Conservation (phyloP, 805 yeast species). For the Candida bentonensis region DNA sequence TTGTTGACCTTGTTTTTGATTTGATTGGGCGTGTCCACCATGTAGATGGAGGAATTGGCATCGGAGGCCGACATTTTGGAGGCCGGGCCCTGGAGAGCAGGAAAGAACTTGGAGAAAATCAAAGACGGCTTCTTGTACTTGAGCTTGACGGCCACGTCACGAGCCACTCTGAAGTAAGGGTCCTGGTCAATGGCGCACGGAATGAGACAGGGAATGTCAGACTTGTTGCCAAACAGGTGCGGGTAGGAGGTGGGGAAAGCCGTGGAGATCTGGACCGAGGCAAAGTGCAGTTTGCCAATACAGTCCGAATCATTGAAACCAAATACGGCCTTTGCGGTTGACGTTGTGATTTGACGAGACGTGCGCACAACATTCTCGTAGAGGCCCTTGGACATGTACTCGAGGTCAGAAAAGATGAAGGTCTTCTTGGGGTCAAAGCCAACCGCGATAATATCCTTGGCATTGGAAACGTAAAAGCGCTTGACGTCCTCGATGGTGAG, state of each 20-base stretch:
- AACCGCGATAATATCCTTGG: slow-evolving; percentile 83
- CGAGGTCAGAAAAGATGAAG: slow-evolving; percentile 83
- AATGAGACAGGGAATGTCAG: slow-evolving; percentile 88
- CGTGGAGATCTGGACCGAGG: slow-evolving; percentile 89
- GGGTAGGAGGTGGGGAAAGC: slow-evolving; percentile 96
- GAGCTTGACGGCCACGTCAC: slow-evolving; percentile 93
- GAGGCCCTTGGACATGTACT: slow-evolving; percentile 85
- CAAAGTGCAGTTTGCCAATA: slow-evolving; percentile 90
- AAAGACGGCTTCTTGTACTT: slow-evolving; percentile 83
- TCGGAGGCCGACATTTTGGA: slow-evolving; percentile 96
- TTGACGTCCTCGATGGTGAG: slow-evolving; percentile 82
- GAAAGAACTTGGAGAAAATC: slow-evolving; percentile 91
- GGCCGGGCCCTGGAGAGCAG: slow-evolving; percentile 91
- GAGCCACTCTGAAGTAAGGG: slow-evolving; percentile 92
- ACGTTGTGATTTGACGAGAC: slow-evolving; percentile 87
- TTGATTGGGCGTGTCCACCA: slow-evolving; percentile 89
- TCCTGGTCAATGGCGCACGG: slow-evolving; percentile 99
- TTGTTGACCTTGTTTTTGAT: slow-evolving; percentile 90
- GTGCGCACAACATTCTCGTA: slow-evolving; percentile 89
- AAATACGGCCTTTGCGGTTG: slow-evolving; percentile 95
- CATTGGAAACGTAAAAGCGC: slow-evolving; percentile 64
- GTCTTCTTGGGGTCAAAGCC: slow-evolving; percentile 94
- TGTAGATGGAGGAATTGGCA: slow-evolving; percentile 81
- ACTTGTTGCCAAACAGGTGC: slow-evolving; percentile 70
- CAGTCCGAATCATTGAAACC: slow-evolving; percentile 92